A percentile compares a stretch with the other conserved stretches of the same genome.
Conservation (phyloP, 768 basidiomycete species). For the Obba rivulosa region DNA sequence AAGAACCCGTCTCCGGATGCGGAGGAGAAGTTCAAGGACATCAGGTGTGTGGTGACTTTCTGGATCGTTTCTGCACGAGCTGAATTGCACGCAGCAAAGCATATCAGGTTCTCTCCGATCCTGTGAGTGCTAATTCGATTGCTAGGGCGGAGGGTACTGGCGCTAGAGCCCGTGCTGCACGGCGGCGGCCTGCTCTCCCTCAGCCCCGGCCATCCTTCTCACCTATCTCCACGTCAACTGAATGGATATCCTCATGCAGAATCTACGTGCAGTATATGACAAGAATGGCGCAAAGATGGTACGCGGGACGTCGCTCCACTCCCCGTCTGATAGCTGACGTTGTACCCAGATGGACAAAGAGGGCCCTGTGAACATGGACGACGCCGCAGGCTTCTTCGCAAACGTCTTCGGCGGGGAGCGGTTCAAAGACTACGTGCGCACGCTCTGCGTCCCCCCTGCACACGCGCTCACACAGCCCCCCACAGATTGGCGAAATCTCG, state of each 20-base stretch:
- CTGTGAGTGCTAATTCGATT: constrained; percentile 62
- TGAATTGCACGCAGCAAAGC: constrained; percentile 61
- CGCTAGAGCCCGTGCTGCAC: too few relatives aligned
- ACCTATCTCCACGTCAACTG: too few relatives aligned
- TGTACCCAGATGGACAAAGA: constrained; percentile 61
- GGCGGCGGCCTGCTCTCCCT: too few relatives aligned
- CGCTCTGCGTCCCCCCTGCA: background rate
- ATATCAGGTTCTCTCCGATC: constrained; percentile 86
- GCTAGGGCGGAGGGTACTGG: too few relatives aligned
- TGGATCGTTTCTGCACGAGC: background rate
- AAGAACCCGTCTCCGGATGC: constrained; percentile 93
- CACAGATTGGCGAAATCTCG: constrained; percentile 92
- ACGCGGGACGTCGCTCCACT: constrained; percentile 19
- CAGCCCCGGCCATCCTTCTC: too few relatives aligned
- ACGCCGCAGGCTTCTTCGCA: constrained; percentile 92
- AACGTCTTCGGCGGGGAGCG: constrained; percentile 95
- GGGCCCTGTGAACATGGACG: constrained; percentile 75
- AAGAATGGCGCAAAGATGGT: constrained; percentile 92
- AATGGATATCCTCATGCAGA: constrained; percentile 33
- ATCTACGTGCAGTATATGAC: constrained; percentile 87
- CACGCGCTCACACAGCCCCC: background rate
- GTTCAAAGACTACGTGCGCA: constrained; percentile 81
- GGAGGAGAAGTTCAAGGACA: constrained; percentile 94
- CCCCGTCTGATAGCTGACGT: too few relatives aligned
- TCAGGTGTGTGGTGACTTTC: constrained; percentile 52